Conservation (phyloP, 2,329 filamentous ascomycete species). For the Zymoseptoria tritici region DNA sequence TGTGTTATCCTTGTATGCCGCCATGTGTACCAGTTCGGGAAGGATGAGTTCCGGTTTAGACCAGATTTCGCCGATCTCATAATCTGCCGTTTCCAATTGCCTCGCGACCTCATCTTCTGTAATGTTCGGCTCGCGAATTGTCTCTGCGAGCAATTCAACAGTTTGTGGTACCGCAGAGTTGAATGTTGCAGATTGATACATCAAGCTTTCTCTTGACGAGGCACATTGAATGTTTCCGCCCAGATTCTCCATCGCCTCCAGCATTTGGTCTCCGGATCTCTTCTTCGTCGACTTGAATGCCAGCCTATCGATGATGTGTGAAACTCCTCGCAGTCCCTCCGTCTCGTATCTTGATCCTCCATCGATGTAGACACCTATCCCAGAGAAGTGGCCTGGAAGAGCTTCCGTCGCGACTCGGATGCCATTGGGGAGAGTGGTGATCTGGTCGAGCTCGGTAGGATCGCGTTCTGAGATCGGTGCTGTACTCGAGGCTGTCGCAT, state of each 20-base stretch:
- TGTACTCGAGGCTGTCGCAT: constrained; percentile 22
- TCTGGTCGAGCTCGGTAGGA: constrained; percentile 74
- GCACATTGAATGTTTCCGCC: constrained; percentile 97
- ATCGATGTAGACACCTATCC: constrained; percentile 91
- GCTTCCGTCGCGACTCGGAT: constrained; percentile 91
- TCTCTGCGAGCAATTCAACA: constrained; percentile 81
- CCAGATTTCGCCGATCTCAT: constrained; percentile 97
- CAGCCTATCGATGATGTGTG: constrained; percentile 90
- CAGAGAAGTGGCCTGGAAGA: constrained; percentile 87
- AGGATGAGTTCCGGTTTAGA: constrained; percentile 92
- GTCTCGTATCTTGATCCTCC: constrained; percentile 93
- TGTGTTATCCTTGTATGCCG: constrained; percentile 92
- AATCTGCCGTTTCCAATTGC: constrained; percentile 85
- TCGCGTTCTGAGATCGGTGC: constrained; percentile 47
- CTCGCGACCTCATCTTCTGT: constrained; percentile 79
- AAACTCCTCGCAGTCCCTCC: constrained; percentile 73
- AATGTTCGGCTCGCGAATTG: constrained; percentile 76
- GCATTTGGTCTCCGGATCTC: constrained; percentile 71
- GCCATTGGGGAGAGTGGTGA: constrained; percentile 86
- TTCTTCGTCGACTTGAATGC: constrained; percentile 82
- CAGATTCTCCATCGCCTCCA: constrained; percentile 77
- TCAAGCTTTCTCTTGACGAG: constrained; percentile 87
- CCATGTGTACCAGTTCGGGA: constrained; percentile 89
- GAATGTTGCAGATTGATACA: constrained; percentile 98
- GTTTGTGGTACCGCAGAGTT: constrained; percentile 82